These are phyloP conservation scores for Eucalyptus dawsonii DNA, from an alignment of 345 rosid genomes.

Conservation along the genomic window DNA sequence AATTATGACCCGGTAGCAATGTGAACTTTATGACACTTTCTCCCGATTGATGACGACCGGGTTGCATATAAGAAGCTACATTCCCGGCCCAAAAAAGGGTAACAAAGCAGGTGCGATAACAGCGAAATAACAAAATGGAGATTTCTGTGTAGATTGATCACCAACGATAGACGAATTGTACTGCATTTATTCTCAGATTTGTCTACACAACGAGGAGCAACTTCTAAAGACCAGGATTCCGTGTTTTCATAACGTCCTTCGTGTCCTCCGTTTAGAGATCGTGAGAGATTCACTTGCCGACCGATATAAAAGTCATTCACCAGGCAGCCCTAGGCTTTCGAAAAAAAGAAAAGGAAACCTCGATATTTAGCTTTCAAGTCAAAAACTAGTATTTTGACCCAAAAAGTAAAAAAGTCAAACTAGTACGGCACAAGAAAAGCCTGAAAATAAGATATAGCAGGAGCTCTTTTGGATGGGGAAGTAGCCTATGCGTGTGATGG, in stretches of 20 bases:
- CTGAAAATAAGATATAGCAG: not conserved
- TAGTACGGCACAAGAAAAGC: not conserved
- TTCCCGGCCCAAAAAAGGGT: not conserved
- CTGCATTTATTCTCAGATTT: not conserved
- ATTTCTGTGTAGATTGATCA: not conserved
- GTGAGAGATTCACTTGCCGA: not conserved
- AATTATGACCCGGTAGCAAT: not conserved
- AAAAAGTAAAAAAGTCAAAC: not conserved
- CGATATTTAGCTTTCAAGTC: not conserved
- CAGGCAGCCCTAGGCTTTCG: not conserved
- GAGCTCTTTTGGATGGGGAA: not conserved
- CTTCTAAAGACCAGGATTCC: not conserved
- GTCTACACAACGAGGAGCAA: not conserved
- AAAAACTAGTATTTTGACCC: not conserved
- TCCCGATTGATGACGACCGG: not conserved
- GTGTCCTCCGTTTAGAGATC: not conserved
- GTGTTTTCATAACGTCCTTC: not conserved
- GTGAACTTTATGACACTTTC: not conserved
- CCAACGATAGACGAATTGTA: not conserved
- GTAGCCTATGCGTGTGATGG: not conserved
- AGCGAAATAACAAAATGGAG: not conserved
- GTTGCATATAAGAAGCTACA: not conserved
- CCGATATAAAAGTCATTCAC: not conserved
- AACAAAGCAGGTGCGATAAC: not conserved
- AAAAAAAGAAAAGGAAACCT: not conserved